Percentiles rank a stretch among this genome's conserved stretches.
These are phyloP conservation scores for Podaxis mareebaensis DNA, from an alignment of 768 basidiomycete genomes.

Conservation along the genomic window DNA sequence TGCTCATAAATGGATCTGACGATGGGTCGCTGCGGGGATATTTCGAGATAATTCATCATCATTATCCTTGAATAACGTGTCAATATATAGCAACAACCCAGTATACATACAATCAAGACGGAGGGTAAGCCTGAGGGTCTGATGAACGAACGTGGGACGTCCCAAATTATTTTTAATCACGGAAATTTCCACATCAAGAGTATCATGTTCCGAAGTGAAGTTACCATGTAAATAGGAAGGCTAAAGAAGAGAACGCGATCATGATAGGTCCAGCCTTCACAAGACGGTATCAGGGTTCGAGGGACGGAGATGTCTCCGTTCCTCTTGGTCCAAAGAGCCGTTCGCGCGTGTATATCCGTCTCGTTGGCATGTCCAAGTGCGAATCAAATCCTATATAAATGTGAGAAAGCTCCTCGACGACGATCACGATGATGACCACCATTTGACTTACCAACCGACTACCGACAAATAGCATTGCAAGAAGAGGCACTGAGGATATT, in stretches of 20 bases:
- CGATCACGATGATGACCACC: not conserved
- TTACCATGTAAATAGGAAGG: not conserved
- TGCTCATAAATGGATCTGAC: too few species aligned
- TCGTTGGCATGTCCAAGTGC: not conserved
- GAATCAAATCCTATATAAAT: slow-evolving; percentile 4
- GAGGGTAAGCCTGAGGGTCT: slow-evolving; percentile 24
- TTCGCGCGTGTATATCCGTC: not conserved
- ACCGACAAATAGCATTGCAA: slow-evolving; percentile 26
- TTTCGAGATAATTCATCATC: too few species aligned
- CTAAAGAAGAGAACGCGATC: not conserved
- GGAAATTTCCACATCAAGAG: too few species aligned
- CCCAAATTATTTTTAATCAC: too few species aligned
- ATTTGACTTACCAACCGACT: slow-evolving; percentile 23
- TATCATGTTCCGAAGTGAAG: not conserved
- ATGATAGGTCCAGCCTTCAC: not conserved
- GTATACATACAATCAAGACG: slow-evolving; percentile 4
- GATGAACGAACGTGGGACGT: not conserved
- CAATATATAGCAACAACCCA: not conserved
- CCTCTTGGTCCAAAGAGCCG: not conserved
- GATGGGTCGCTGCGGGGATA: too few species aligned
- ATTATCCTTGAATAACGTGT: too few species aligned
- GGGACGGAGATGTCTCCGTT: not conserved
- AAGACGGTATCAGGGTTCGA: not conserved
- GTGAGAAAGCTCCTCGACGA: not conserved
- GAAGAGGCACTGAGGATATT: slow-evolving; percentile 24